A percentile compares a stretch with the other conserved stretches of the same genome.
phyloP scores from a whole-genome alignment of 176 grass and related monocot genomes.

The Bothriochloa decipiens region DNA sequence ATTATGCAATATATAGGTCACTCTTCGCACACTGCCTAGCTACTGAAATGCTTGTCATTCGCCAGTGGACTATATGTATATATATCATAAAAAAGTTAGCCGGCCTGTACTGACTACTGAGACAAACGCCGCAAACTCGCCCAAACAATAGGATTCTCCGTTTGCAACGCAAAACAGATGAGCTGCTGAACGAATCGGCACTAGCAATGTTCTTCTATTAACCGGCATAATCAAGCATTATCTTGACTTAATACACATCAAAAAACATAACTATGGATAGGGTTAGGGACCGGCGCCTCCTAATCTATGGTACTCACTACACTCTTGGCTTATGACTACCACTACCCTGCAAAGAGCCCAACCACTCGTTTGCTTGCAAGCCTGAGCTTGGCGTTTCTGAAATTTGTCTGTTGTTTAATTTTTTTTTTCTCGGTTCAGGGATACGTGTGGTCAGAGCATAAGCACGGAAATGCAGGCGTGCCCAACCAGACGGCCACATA shows the following conservation, averaged over 20 bases:
- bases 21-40: not conserved
- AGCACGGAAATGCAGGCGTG: not conserved
- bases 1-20: not conserved
- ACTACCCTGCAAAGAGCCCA: conserved; percentile 22
- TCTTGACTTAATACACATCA: not conserved
- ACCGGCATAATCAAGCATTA: conserved; percentile 27
- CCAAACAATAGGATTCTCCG: conserved; percentile 23
- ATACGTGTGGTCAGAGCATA: not conserved
- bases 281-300: conserved; percentile 26
- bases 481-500: not conserved
- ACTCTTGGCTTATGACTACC: conserved; percentile 30
- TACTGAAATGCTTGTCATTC: not conserved
- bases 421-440: not conserved
- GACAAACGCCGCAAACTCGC: conserved; percentile 23
- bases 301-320: conserved; percentile 32
- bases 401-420: not conserved
- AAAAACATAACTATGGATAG: conserved; percentile 17
- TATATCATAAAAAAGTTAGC: not conserved
- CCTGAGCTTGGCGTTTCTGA: conserved; percentile 23
- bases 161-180: not conserved
- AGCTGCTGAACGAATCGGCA: conserved; percentile 32
- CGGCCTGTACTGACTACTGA: not conserved
- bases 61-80: not conserved
- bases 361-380: conserved; percentile 36
- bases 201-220: conserved; percentile 24